Base-by-base conservation (phyloP, 2,329 filamentous ascomycete species). In the Zymoseptoria passerinii region DNA sequence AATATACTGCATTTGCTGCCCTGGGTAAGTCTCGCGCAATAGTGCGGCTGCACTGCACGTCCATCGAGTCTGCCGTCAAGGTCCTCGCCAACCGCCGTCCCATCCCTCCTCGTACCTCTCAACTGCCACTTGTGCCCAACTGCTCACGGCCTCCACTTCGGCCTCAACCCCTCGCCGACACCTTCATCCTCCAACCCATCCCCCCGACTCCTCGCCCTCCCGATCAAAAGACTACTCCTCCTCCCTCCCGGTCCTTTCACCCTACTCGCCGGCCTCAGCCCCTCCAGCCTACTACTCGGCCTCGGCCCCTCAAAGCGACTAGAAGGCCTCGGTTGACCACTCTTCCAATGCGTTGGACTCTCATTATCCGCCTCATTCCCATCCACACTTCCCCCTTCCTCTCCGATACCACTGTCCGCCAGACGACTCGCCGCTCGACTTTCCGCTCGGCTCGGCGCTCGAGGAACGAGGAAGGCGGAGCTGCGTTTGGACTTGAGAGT, bases 311-410 rank as follows among this genome's bases (percentile, higher is more conserved):
- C 23, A 48, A 4, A 48, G 40, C 18, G 40, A 13, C 18, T 18
- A 48, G 10, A 48, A 2, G 40, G 40, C 5, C 40, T 48, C 40
- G 2, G 40, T 6, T 48, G 13, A 6, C 18, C 18, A 20, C 23
- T 8, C 50, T 52, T 44, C 35, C 35, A 44, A 16, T n/a, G 13
- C 35, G 35, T 35, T 3, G 65, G 66, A 20, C 62, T 61, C 44
- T 69, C 66, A 19, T 59, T 67, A 29, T 71, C 69, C 8, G 68
- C 68, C 48, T 71, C 68, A 48, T 71, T 67, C 2, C 66, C 67
- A 55, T 66, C 66, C 29, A 44, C 35, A 44, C 35, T 44, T 0
- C 35, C 35, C 13, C 35, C 35, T n/a, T 44, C 35, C 13, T 44
- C 35, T 44, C 35, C 35, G 4, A 44, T 44, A 1, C 35, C 35